phyloP scores from a whole-genome alignment of 75 land plant genomes.

The Chamaecyparis obtusa region DNA sequence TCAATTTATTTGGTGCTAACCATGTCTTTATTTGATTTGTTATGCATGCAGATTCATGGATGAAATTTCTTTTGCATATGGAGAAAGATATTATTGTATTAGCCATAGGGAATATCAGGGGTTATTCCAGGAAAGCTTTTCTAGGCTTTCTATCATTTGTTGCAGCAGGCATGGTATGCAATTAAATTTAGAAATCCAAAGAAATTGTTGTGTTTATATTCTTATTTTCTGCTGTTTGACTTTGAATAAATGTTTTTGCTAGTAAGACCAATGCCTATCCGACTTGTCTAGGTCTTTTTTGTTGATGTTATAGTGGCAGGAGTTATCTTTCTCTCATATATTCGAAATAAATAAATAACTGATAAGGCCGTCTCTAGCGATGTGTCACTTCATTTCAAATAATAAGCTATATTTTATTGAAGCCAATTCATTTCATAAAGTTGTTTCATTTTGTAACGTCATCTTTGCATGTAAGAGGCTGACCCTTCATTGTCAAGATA shows the following conservation, averaged over 20 bases:
- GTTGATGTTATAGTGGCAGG: too few relatives aligned
- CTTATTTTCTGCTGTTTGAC: background rate
- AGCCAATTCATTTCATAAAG: too few relatives aligned
- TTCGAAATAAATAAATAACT: too few relatives aligned
- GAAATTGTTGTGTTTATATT: background rate
- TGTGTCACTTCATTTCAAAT: too few relatives aligned
- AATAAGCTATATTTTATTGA: too few relatives aligned
- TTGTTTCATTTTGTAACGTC: too few relatives aligned
- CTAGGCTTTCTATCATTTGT: background rate
- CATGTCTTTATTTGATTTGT: background rate
- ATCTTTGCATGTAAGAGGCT: too few relatives aligned
- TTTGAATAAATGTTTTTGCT: background rate
- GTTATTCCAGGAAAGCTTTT: background rate
- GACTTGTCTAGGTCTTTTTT: background rate
- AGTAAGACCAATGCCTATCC: background rate
- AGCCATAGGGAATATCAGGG: background rate
- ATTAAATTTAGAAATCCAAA: background rate
- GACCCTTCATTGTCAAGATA: too few relatives aligned
- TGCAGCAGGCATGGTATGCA: background rate
- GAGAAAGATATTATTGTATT: background rate
- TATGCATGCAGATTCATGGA: background rate
- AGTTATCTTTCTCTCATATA: too few relatives aligned
- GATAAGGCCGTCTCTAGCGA: too few relatives aligned
- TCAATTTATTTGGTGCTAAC: background rate
- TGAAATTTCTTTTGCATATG: background rate